Conservation (phyloP, 1,139 yeast genomes). For the Candida gigantensis region DNA sequence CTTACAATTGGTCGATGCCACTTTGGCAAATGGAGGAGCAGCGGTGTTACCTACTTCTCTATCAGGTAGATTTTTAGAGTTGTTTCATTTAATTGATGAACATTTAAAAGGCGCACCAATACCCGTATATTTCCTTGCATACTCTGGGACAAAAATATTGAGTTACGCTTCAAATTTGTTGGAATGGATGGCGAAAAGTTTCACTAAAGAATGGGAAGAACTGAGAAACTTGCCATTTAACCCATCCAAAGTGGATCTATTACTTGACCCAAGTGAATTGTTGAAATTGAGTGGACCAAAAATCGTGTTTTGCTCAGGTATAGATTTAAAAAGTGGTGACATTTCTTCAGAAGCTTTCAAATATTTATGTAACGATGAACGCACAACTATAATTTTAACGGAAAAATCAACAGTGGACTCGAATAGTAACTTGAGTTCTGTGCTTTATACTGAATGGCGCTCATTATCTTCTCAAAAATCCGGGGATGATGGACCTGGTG, state of each 20-base stretch:
- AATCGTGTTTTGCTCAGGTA: constrained; percentile 79
- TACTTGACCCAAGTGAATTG: constrained; percentile 59
- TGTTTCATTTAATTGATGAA: constrained; percentile 68
- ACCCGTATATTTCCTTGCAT: constrained; percentile 75
- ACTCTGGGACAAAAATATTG: constrained; percentile 76
- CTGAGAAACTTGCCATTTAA: constrained; percentile 64
- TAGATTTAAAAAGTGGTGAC: constrained; percentile 67
- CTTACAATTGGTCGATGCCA: constrained; percentile 61
- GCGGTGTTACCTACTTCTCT: constrained; percentile 81
- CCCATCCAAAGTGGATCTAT: constrained; percentile 60
- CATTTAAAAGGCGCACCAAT: constrained; percentile 56
- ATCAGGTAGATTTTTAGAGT: constrained; percentile 82
- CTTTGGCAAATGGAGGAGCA: constrained; percentile 71
- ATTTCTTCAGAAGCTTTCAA: constrained; percentile 58
- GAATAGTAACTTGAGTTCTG: constrained; percentile 24
- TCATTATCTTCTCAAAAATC: constrained; percentile 33
- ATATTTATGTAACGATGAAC: constrained; percentile 61
- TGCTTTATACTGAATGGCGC: constrained; percentile 61
- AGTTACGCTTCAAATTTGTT: constrained; percentile 85
- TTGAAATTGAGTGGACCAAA: constrained; percentile 66
- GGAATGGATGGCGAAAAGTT: constrained; percentile 91
- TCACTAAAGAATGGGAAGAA: constrained; percentile 71
- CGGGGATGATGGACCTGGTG: constrained; percentile 45
- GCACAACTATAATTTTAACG: constrained; percentile 72
- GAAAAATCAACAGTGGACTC: constrained; percentile 45